Percentiles rank a stretch among this genome's conserved stretches.
phyloP scores from a whole-genome alignment of 306 rosid species.

The Begonia peltatifolia region DNA sequence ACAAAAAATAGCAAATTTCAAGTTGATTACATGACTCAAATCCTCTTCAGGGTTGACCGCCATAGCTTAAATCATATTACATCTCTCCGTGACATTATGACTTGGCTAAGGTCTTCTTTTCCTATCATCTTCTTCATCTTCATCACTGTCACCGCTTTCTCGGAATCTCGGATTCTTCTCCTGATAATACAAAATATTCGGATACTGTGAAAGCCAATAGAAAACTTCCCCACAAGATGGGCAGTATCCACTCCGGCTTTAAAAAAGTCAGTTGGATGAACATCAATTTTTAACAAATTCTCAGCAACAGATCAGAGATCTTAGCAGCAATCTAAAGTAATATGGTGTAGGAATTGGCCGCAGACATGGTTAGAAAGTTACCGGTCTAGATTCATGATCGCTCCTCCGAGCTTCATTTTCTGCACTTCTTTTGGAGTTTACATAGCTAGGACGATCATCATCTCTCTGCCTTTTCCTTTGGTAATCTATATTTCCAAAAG shows the following conservation, averaged over 20 bases:
- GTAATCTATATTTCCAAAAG: slow-evolving; percentile 36
- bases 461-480: slow-evolving; percentile 62
- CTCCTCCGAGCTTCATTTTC: slow-evolving; percentile 60
- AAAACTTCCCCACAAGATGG: neutral
- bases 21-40: too few species aligned
- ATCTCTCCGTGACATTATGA: too few species aligned
- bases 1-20: too few species aligned
- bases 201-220: too few species aligned
- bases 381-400: slow-evolving; percentile 79
- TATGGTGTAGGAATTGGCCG: too few species aligned
- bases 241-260: too few species aligned
- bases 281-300: too few species aligned
- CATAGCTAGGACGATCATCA: slow-evolving; percentile 60
- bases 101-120: slow-evolving; percentile 29
- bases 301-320: too few species aligned
- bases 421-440: slow-evolving; percentile 50
- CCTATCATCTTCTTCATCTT: slow-evolving; percentile 78
- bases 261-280: neutral
- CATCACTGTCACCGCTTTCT: slow-evolving; percentile 95
- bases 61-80: too few species aligned
- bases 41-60: too few species aligned
- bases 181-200: slow-evolving; percentile 16
- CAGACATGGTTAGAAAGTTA: slow-evolving; percentile 6
- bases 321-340: too few species aligned
- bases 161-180: slow-evolving; percentile 97